Percentiles rank a stretch among this genome's conserved stretches.
These are phyloP conservation scores for Trichoderma sp. DNA, from an alignment of 2,329 filamentous ascomycete genomes.

Conservation along the genomic window DNA sequence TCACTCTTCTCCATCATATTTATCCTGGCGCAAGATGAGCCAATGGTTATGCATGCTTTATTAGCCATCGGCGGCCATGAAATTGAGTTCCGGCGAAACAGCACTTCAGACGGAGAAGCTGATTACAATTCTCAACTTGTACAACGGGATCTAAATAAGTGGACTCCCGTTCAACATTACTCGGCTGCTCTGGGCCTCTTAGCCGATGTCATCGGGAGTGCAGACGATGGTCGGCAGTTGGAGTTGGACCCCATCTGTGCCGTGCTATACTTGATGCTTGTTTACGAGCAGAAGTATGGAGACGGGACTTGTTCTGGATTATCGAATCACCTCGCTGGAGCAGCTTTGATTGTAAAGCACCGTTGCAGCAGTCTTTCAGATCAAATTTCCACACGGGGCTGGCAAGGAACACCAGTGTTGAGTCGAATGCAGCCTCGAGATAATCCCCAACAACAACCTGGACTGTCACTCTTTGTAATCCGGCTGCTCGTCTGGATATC, in stretches of 20 bases:
- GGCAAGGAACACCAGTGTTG: slow-evolving; percentile 18
- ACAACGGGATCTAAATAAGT: slow-evolving; percentile 7
- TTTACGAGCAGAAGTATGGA: slow-evolving; percentile 43
- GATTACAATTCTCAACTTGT: background rate
- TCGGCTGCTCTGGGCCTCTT: slow-evolving; percentile 35
- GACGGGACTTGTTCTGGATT: slow-evolving; percentile 35
- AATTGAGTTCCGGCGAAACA: slow-evolving; percentile 31
- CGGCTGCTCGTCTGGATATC: slow-evolving; percentile 38
- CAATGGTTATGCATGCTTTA: slow-evolving; percentile 41
- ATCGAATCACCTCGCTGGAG: slow-evolving; percentile 36
- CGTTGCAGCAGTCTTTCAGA: slow-evolving; percentile 26
- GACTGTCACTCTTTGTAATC: slow-evolving; percentile 36
- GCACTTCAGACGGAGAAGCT: background rate
- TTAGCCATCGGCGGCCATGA: slow-evolving; percentile 37
- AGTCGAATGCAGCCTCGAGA: background rate
- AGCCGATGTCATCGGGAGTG: slow-evolving; percentile 31
- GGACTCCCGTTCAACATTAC: slow-evolving; percentile 34
- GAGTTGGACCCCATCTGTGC: slow-evolving; percentile 37
- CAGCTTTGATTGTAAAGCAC: slow-evolving; percentile 34
- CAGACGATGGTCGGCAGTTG: slow-evolving; percentile 25
- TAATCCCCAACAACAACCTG: background rate
- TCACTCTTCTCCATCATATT: slow-evolving; percentile 40
- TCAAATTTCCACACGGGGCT: background rate
- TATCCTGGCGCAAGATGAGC: slow-evolving; percentile 33
- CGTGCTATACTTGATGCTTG: slow-evolving; percentile 38